phyloP scores from a whole-genome alignment of 768 basidiomycete genomes.

The Lyophyllum semitale region DNA sequence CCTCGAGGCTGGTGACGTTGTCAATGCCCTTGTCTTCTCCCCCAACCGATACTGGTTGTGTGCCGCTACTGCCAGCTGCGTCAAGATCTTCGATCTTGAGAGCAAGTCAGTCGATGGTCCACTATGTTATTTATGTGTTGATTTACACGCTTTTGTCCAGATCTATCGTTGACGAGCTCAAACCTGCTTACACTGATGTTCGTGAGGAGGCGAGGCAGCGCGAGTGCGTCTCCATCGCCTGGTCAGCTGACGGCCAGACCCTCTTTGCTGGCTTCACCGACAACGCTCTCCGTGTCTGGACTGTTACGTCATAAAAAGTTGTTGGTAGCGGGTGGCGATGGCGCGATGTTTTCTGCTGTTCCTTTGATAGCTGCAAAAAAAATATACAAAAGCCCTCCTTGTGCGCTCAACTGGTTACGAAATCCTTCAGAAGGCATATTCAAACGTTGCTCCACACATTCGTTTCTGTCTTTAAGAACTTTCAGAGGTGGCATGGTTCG shows the following conservation, averaged over 20 bases:
- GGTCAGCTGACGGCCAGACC: slow-evolving; percentile 98
- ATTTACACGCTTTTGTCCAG: slow-evolving; percentile 36
- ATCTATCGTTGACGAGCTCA: slow-evolving; percentile 98
- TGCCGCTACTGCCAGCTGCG: slow-evolving; percentile 94
- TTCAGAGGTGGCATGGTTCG: background rate
- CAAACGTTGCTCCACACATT: background rate
- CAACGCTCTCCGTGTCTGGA: slow-evolving; percentile 92
- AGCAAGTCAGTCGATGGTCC: slow-evolving; percentile 74
- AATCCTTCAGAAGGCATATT: background rate
- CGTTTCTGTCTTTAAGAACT: background rate
- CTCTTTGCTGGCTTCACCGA: slow-evolving; percentile 97
- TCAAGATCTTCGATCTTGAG: slow-evolving; percentile 99
- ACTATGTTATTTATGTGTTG: background rate
- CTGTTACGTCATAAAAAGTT: slow-evolving; percentile 63
- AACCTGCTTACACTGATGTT: slow-evolving; percentile 87
- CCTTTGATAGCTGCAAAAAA: slow-evolving; percentile 23
- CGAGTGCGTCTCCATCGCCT: slow-evolving; percentile 95
- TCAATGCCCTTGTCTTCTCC: slow-evolving; percentile 99
- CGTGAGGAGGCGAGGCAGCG: slow-evolving; percentile 73
- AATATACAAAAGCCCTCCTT: slow-evolving; percentile 30
- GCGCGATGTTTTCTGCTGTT: slow-evolving; percentile 20
- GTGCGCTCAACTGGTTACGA: slow-evolving; percentile 8
- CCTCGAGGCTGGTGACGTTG: slow-evolving; percentile 95
- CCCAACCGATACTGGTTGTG: slow-evolving; percentile 99
- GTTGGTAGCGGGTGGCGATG: slow-evolving; percentile 16